These are phyloP conservation scores for Raphanus hybrid DNA, from an alignment of 441 rosid genomes.

Conservation along the genomic window DNA sequence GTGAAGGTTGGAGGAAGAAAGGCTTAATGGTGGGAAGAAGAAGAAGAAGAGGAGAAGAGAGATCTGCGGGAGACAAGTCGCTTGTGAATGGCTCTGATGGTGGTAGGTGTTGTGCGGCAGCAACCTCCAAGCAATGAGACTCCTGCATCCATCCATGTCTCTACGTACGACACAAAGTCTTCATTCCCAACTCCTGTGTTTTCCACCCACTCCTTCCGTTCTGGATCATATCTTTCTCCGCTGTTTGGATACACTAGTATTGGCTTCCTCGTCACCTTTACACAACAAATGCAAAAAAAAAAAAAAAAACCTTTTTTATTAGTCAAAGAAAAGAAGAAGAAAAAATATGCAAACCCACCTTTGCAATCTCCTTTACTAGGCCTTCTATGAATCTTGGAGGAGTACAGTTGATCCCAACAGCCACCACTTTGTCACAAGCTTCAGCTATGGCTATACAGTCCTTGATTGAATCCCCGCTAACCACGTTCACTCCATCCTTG, in stretches of 20 bases:
- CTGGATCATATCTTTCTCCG: slow-evolving; percentile 80
- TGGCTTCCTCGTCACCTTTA: slow-evolving; percentile 77
- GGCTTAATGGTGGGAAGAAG: no score
- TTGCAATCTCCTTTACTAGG: slow-evolving; percentile 57
- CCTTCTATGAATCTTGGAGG: slow-evolving; percentile 84
- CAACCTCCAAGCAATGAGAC: slow-evolving; percentile 88
- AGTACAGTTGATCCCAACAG: slow-evolving; percentile 93
- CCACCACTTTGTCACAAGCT: slow-evolving; percentile 67
- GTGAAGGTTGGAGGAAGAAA: no score
- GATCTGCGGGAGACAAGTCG: slow-evolving; percentile 47
- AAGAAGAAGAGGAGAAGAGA: background rate
- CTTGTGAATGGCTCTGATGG: slow-evolving; percentile 66
- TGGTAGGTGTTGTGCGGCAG: slow-evolving; percentile 84
- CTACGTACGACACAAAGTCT: slow-evolving; percentile 73
- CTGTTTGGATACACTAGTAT: slow-evolving; percentile 86
- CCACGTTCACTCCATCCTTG: slow-evolving; percentile 81
- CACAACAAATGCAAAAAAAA: slow-evolving; percentile 15
- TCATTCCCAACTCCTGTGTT: slow-evolving; percentile 82
- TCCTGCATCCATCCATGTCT: slow-evolving; percentile 74
- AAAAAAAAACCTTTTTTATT: background rate
- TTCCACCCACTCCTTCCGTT: slow-evolving; percentile 80
- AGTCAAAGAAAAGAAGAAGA: background rate
- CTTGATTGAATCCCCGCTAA: slow-evolving; percentile 74
- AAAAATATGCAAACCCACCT: slow-evolving; percentile 46
- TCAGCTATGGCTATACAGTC: slow-evolving; percentile 80